phyloP scores from a whole-genome alignment of 139 green algal genomes.

The Mychonastes homosphaera region DNA sequence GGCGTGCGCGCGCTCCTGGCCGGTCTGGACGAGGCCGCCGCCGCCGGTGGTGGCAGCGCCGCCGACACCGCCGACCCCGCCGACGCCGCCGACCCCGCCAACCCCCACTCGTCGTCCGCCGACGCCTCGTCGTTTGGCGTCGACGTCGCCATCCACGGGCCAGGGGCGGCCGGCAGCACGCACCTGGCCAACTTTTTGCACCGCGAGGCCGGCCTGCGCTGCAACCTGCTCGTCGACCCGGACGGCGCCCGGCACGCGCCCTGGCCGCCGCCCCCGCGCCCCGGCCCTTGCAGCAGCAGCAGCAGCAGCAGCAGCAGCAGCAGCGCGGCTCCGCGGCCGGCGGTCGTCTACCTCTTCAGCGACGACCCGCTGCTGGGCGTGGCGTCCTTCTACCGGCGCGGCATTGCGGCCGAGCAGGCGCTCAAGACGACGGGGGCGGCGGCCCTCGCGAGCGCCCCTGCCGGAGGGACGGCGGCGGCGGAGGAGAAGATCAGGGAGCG shows the following conservation, averaged over 20 bases:
- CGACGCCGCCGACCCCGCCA: too few relatives aligned
- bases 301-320: background rate
- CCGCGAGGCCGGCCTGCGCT: conserved; percentile 23
- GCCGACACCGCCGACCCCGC: too few relatives aligned
- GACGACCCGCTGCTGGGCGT: conserved; percentile 30
- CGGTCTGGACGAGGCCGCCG: too few relatives aligned
- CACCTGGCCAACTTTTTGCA: conserved; percentile 37
- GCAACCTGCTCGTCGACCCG: conserved; percentile 37
- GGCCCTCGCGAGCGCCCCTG: background rate
- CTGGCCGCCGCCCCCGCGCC: background rate
- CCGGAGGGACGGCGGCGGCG: background rate
- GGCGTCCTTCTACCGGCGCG: conserved; percentile 32
- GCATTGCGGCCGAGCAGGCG: conserved; percentile 35
- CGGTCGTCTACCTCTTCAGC: conserved; percentile 37
- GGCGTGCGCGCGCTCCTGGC: too few relatives aligned
- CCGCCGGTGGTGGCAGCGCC: too few relatives aligned
- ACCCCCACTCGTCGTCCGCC: too few relatives aligned
- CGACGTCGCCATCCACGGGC: conserved; percentile 14
- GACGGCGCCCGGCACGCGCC: conserved; percentile 27
- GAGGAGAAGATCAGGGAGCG: background rate
- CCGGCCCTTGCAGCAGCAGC: background rate
- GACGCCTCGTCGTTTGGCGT: too few relatives aligned
- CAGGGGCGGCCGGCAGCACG: conserved; percentile 36
- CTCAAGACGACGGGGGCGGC: conserved; percentile 21
- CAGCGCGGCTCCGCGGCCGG: conserved; percentile 1